A percentile compares a stretch with the other conserved stretches of the same genome.
Evolutionary conservation across 1,284 basidiomycete genomes (phyloP).

Genomic region (Leucoagaricus sp.): DNA sequence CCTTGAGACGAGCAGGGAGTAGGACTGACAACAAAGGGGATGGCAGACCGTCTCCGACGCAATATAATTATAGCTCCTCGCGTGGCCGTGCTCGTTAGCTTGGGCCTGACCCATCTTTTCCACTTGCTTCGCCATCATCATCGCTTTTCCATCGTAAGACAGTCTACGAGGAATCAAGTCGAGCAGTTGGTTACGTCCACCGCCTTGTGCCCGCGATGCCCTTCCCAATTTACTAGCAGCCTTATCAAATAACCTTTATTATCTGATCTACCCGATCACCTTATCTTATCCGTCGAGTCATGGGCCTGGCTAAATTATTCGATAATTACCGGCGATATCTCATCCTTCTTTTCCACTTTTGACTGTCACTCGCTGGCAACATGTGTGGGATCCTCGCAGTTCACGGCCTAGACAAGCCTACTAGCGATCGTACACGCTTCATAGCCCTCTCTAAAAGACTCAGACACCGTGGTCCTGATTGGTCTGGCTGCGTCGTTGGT

Average conservation of each 20-base stretch:
- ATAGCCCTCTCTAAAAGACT: slow-evolving; percentile 88
- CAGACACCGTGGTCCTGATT: slow-evolving; percentile 94
- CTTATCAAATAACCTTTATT: slow-evolving; percentile 5
- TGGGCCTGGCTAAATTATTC: slow-evolving; percentile 10
- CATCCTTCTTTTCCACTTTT: background rate
- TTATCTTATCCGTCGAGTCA: slow-evolving; percentile 32
- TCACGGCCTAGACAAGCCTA: slow-evolving; percentile 76
- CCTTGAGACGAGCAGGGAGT: background rate
- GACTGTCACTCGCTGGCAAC: slow-evolving; percentile 18
- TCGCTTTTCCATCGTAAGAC: no score
- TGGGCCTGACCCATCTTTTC: no score
- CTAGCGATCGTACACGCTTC: slow-evolving; percentile 60
- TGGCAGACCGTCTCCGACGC: background rate
- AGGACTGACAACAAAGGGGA: background rate
- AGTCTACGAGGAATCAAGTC: background rate
- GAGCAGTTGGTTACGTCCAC: background rate
- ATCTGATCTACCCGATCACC: slow-evolving; percentile 24
- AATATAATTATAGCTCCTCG: slow-evolving; percentile 11
- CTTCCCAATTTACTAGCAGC: background rate
- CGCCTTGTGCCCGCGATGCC: background rate
- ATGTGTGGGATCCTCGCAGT: slow-evolving; percentile 94
- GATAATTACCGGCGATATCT: background rate
- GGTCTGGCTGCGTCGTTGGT: slow-evolving; percentile 92
- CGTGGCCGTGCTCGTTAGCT: background rate
- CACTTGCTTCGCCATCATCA: background rate